These are phyloP conservation scores for Tarenaya hassleriana DNA, from an alignment of 345 rosid genomes.

Conservation along the genomic window DNA sequence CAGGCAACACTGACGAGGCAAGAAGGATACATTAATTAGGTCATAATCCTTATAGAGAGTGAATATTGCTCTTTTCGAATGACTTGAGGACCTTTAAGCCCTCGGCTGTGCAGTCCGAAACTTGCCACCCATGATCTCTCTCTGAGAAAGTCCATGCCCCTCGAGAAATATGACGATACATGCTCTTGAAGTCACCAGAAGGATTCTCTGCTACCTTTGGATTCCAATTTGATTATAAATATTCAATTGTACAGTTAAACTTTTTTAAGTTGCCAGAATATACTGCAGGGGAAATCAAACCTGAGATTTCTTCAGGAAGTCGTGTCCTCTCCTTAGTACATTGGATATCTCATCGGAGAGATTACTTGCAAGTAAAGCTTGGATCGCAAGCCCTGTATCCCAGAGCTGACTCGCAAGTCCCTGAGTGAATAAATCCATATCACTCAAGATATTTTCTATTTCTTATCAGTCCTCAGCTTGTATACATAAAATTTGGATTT, in stretches of 20 bases:
- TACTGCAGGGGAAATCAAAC: constrained; percentile 26
- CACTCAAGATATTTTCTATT: neutral
- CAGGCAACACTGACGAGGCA: constrained; percentile 47
- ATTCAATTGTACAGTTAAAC: constrained; percentile 7
- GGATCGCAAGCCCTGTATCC: constrained; percentile 70
- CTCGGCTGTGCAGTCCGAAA: constrained; percentile 33
- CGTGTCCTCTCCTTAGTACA: constrained; percentile 58
- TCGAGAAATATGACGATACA: constrained; percentile 33
- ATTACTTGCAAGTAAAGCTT: constrained; percentile 64
- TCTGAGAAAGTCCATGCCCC: constrained; percentile 36
- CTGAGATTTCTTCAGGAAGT: constrained; percentile 74
- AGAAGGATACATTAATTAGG: constrained; percentile 5
- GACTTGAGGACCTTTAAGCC: constrained; percentile 23
- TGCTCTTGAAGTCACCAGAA: constrained; percentile 26
- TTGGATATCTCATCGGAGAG: constrained; percentile 47
- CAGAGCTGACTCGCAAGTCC: constrained; percentile 78
- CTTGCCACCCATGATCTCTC: constrained; percentile 36
- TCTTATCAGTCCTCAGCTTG: neutral
- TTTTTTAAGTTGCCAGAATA: neutral
- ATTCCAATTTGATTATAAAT: constrained; percentile 9
- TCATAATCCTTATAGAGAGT: no score
- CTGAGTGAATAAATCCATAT: constrained; percentile 26
- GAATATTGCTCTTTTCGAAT: no score
- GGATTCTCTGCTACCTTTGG: constrained; percentile 53
- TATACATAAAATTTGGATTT: no score